These are phyloP conservation scores for Centella asiatica DNA, from an alignment of 129 eudicot genomes.

Conservation along the genomic window DNA sequence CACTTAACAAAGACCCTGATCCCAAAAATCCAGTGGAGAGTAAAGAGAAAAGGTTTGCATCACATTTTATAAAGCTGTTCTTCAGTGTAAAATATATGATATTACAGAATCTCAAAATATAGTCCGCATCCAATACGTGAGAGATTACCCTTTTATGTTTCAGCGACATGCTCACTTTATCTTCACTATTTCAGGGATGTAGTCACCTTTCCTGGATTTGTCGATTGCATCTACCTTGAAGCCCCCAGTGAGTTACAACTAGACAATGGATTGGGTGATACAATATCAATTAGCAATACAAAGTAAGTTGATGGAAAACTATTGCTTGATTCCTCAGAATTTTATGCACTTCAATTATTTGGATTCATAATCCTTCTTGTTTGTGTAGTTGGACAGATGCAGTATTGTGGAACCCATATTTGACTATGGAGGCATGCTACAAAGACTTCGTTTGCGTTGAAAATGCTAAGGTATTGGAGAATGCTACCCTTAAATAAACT, in stretches of 20 bases:
- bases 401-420: conserved; percentile 88
- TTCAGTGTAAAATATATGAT: not conserved
- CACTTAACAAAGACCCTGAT: conserved; percentile 87
- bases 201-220: conserved; percentile 95
- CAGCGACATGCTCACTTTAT: conserved; percentile 3
- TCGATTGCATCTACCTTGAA: conserved; percentile 84
- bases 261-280: conserved; percentile 81
- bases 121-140: not conserved
- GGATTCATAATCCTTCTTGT: conserved; percentile 13
- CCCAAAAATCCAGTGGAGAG: conserved; percentile 85
- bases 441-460: conserved; percentile 97
- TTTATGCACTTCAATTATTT: conserved; percentile 7
- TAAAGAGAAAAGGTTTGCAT: conserved; percentile 78
- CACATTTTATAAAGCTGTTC: conserved; percentile 4
- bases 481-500: conserved; percentile 11
- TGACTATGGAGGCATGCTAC: conserved; percentile 91
- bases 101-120: not conserved
- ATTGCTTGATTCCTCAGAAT: not conserved
- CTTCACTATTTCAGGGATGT: conserved; percentile 50
- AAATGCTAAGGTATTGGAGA: conserved; percentile 66
- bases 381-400: conserved; percentile 84
- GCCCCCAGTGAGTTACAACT: conserved; percentile 63
- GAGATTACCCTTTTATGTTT: not conserved
- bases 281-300: conserved; percentile 60
- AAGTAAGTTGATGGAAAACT: conserved; percentile 41